Evolutionary conservation across 2,329 filamentous ascomycete species (phyloP).

Genomic region (Talaromyces amestolkiae): DNA sequence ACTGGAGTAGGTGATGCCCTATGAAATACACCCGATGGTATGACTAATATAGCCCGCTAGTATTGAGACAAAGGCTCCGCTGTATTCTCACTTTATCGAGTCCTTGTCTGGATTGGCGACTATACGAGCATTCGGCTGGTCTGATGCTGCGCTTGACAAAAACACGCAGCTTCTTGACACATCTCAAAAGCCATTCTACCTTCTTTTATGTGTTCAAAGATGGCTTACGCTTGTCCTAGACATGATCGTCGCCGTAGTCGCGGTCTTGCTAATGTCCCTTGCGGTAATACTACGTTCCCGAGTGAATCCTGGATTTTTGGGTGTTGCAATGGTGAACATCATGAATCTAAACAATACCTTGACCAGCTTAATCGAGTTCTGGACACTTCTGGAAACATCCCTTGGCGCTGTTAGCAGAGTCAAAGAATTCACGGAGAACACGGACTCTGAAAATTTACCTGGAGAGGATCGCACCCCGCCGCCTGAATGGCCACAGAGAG

Average conservation of each 20-base stretch:
- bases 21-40: neutral
- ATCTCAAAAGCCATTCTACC: conserved; percentile 58
- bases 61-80: conserved; percentile 59
- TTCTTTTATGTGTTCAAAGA: conserved; percentile 56
- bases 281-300: conserved; percentile 45
- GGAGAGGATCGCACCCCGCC: conserved; percentile 42
- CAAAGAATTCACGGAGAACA: conserved; percentile 50
- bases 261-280: conserved; percentile 49
- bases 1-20: conserved; percentile 42
- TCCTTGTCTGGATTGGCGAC: conserved; percentile 56
- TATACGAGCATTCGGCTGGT: conserved; percentile 57
- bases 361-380: conserved; percentile 50
- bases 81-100: conserved; percentile 59
- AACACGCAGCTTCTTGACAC: conserved; percentile 48
- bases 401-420: conserved; percentile 57
- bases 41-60: neutral
- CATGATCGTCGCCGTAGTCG: conserved; percentile 50
- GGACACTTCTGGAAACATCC: conserved; percentile 58
- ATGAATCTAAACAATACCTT: conserved; percentile 53
- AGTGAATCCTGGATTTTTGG: conserved; percentile 49
- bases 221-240: conserved; percentile 44
- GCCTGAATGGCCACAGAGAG: conserved; percentile 43
- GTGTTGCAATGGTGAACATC: conserved; percentile 55
- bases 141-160: conserved; percentile 39
- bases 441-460: conserved; percentile 44